Percentiles rank a stretch among this genome's conserved stretches.
Evolutionary conservation across 2,329 filamentous ascomycete genomes (phyloP).

Genomic region (Beauveria caledonica): DNA sequence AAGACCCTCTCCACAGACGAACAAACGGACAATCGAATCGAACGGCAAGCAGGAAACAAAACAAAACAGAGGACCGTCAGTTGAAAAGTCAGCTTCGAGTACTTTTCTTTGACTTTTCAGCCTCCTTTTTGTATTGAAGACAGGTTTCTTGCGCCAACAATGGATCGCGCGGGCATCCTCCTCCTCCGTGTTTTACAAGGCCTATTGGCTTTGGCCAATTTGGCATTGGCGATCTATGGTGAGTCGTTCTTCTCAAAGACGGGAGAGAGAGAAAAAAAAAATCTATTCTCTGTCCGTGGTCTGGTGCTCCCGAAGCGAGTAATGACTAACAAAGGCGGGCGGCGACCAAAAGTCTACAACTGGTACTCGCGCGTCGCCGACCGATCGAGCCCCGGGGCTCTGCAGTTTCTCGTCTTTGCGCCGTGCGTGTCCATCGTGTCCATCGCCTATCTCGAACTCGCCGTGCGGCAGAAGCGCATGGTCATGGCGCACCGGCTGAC

Average conservation of each 20-base stretch:
- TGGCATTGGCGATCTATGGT: conserved; percentile 44
- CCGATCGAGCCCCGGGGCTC: conserved; percentile 43
- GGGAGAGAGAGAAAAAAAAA: neutral
- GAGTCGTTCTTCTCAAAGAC: conserved; percentile 15
- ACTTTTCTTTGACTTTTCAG: neutral
- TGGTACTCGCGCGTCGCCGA: conserved; percentile 51
- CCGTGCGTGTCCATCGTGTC: conserved; percentile 48
- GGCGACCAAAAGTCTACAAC: conserved; percentile 32
- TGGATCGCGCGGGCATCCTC: conserved; percentile 6
- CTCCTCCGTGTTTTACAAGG: conserved; percentile 34
- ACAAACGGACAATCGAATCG: neutral
- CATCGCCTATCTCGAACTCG: conserved; percentile 43
- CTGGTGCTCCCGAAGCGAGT: neutral
- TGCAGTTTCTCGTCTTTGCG: conserved; percentile 51
- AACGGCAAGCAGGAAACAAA: neutral
- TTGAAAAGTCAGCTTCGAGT: neutral
- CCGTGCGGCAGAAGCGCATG: conserved; percentile 30
- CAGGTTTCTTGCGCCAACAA: neutral
- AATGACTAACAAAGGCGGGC: neutral
- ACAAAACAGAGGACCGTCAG: neutral
- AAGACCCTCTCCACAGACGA: neutral
- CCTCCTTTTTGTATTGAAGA: neutral
- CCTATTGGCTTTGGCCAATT: conserved; percentile 35
- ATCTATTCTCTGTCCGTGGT: neutral
- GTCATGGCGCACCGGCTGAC: conserved; percentile 40